A percentile compares a stretch with the other conserved stretches of the same genome.
Evolutionary conservation across 2,329 filamentous ascomycete genomes (phyloP).

Genomic region (Fusarium lateritium): DNA sequence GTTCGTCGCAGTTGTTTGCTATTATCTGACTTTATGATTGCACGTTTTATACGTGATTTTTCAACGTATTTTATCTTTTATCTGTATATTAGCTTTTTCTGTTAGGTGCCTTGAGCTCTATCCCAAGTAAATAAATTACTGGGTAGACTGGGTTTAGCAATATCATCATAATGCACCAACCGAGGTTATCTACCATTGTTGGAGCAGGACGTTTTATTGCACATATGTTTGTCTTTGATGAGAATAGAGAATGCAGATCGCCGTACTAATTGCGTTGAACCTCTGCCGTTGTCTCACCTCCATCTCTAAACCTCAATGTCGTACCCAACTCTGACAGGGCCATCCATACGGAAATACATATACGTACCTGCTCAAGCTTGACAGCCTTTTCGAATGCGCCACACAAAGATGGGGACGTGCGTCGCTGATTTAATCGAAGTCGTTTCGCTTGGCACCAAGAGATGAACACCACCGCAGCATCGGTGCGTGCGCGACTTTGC

Average conservation of each 20-base stretch:
- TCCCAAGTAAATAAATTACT: not conserved
- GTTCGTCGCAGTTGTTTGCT: conserved; percentile 5
- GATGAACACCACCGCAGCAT: conserved; percentile 39
- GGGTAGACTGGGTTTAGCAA: too few species aligned
- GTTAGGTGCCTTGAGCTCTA: not conserved
- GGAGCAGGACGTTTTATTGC: not conserved
- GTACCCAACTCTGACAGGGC: conserved; percentile 24
- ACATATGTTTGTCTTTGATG: not conserved
- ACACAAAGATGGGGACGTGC: conserved; percentile 37
- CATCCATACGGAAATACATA: conserved; percentile 22
- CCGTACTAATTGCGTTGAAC: conserved; percentile 15
- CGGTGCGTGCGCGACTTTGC: conserved; percentile 38
- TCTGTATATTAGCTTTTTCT: not conserved
- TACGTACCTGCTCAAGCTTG: conserved; percentile 37
- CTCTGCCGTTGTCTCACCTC: conserved; percentile 34
- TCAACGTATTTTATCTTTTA: not conserved
- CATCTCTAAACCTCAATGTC: conserved; percentile 33
- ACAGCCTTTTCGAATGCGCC: conserved; percentile 37
- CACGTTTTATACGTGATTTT: conserved; percentile 1
- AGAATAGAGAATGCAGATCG: conserved; percentile 5
- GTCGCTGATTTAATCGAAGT: conserved; percentile 41
- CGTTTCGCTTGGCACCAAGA: conserved; percentile 44
- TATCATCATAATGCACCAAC: too few species aligned
- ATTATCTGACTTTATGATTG: conserved; percentile 10
- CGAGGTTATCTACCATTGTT: not conserved